These are phyloP conservation scores for Talaromyces islandicus DNA, from an alignment of 2,329 filamentous ascomycete genomes.

Conservation along the genomic window DNA sequence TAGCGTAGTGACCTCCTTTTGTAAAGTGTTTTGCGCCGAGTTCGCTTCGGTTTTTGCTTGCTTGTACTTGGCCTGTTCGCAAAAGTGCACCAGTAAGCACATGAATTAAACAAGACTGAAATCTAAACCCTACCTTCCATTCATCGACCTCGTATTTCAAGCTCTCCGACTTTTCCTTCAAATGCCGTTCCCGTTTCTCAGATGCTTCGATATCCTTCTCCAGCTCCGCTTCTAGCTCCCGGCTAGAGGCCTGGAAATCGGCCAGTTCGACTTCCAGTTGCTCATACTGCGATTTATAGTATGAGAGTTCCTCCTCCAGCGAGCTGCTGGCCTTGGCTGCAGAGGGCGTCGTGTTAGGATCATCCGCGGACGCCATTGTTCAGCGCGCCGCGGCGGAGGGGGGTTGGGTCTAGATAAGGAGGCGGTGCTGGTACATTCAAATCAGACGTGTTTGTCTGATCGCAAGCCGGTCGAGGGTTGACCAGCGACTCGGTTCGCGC, in stretches of 20 bases:
- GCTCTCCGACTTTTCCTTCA: slow-evolving; percentile 82
- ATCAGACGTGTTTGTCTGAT: not conserved
- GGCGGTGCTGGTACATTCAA: not conserved
- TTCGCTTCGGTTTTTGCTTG: slow-evolving; percentile 87
- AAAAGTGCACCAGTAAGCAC: not conserved
- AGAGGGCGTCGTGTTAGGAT: slow-evolving; percentile 30
- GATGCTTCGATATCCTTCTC: slow-evolving; percentile 95
- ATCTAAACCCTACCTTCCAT: slow-evolving; percentile 73
- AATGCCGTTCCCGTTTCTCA: slow-evolving; percentile 80
- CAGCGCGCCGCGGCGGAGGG: slow-evolving; percentile 8
- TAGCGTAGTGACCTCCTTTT: slow-evolving; percentile 92
- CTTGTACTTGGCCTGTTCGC: slow-evolving; percentile 80
- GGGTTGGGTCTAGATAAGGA: slow-evolving; percentile 4
- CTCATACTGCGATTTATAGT: slow-evolving; percentile 96
- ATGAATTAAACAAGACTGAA: not conserved
- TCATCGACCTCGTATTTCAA: slow-evolving; percentile 88
- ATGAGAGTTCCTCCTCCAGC: slow-evolving; percentile 70
- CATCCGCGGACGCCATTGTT: slow-evolving; percentile 34
- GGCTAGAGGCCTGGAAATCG: slow-evolving; percentile 90
- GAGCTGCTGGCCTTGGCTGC: slow-evolving; percentile 31
- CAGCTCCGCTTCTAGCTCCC: slow-evolving; percentile 87
- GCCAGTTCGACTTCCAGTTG: slow-evolving; percentile 83
- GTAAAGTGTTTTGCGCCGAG: slow-evolving; percentile 73
- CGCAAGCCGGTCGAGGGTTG: not conserved
- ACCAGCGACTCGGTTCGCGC: not conserved